Conservation (phyloP, 169 alveolate species). For the Plasmodium yoelii region DNA sequence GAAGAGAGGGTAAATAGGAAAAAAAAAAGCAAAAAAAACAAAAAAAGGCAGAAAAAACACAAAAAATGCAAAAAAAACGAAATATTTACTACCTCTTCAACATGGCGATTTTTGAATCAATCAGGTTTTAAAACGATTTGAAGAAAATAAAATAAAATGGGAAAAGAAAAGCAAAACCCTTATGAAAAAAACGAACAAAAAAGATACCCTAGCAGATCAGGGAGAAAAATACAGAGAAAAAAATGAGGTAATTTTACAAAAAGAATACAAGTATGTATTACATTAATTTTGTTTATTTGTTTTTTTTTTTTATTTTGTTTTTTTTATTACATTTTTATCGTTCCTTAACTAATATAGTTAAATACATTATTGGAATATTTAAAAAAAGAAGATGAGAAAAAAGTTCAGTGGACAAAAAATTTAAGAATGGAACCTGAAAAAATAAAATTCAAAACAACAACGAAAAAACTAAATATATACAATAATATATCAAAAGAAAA, state of each 20-base stretch:
- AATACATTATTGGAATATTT: constrained; percentile 46
- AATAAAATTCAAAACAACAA: constrained; percentile 35
- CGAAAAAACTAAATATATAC: neutral
- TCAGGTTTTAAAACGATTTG: constrained; percentile 38
- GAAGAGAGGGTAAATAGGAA: constrained; percentile 47
- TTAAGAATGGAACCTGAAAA: constrained; percentile 18
- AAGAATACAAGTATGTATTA: neutral
- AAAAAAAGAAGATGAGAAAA: constrained; percentile 59
- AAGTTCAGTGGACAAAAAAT: constrained; percentile 50
- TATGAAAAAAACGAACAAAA: constrained; percentile 43
- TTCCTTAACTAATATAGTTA: neutral
- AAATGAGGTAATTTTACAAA: constrained; percentile 25
- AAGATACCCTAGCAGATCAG: constrained; percentile 64
- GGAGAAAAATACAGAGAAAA: constrained; percentile 57
- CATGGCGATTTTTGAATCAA: neutral
- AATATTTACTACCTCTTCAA: no score
- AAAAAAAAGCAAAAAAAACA: neutral
- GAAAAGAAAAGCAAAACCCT: constrained; percentile 22
- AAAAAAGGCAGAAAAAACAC: no score
- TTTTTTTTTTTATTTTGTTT: no score
- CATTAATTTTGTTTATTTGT: neutral
- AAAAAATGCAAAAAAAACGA: no score
- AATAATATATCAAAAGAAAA: neutral
- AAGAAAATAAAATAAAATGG: constrained; percentile 36
- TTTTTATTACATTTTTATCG: neutral